These are phyloP conservation scores for Paraphaeosphaeria sporulosa DNA, from an alignment of 2,329 filamentous ascomycete genomes.

Conservation along the genomic window DNA sequence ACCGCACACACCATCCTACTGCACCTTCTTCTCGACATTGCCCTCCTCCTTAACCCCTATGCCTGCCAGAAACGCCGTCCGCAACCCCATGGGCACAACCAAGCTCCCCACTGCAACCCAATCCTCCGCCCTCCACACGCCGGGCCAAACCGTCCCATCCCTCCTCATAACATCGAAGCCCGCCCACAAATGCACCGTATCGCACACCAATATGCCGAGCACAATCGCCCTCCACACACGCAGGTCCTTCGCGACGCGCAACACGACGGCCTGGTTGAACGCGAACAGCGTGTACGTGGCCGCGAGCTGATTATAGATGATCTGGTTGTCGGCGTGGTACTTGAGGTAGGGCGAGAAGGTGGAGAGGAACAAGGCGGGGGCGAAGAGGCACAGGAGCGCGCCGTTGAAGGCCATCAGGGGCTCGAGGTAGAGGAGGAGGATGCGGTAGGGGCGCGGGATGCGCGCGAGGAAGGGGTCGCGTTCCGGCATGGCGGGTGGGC, in stretches of 20 bases:
- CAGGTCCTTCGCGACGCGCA: slow-evolving; percentile 72
- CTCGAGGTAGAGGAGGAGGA: slow-evolving; percentile 80
- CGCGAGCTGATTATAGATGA: slow-evolving; percentile 76
- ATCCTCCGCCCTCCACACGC: slow-evolving; percentile 48
- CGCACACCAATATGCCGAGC: slow-evolving; percentile 73
- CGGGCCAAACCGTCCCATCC: slow-evolving; percentile 29
- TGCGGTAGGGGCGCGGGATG: slow-evolving; percentile 66
- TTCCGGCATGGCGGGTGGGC: not conserved
- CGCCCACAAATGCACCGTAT: slow-evolving; percentile 72
- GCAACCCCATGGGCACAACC: slow-evolving; percentile 40
- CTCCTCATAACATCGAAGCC: slow-evolving; percentile 44
- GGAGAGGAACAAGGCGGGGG: slow-evolving; percentile 68
- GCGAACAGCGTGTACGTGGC: slow-evolving; percentile 81
- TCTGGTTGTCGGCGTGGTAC: slow-evolving; percentile 49
- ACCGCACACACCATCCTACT: not conserved
- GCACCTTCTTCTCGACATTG: slow-evolving; percentile 15
- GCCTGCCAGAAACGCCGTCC: slow-evolving; percentile 47
- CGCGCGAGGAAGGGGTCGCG: slow-evolving; percentile 12
- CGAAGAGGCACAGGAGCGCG: slow-evolving; percentile 59
- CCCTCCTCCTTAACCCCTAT: slow-evolving; percentile 39
- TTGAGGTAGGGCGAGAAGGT: slow-evolving; percentile 58
- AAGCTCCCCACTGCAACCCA: slow-evolving; percentile 48
- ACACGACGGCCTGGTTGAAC: slow-evolving; percentile 76
- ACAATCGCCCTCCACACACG: slow-evolving; percentile 74
- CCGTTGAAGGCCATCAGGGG: slow-evolving; percentile 62